Evolutionary conservation across 202 grass and related monocot species (phyloP), one percentile per base, ranked within the genome.

Genomic region (Alloteropsis angusta): DNA sequence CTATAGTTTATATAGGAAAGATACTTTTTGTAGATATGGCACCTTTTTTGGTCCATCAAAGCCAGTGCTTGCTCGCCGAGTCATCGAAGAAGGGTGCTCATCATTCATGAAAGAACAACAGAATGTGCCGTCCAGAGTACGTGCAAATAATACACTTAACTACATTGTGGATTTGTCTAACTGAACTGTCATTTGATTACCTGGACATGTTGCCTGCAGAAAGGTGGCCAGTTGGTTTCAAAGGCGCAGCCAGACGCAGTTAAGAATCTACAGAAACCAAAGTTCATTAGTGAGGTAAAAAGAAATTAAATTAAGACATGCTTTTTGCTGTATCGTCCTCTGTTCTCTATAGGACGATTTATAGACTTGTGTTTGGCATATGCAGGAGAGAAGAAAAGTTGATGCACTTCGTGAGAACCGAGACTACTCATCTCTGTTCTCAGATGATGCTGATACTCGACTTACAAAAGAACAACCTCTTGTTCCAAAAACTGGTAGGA

Each of bases 21-120:
- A 80, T 17, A 32, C 22, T 11, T 41, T 26, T 25, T 81, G 9
- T 34, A 86, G 95, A 72, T 98, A 90, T 68, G 95, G 95, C 38
- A 93, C 52, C 50, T 98, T 98, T 75, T 93, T 98, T 87, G 95
- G 92, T 16, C 89, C 92, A 72, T 94, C 95, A 21, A 68, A 76
- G 6, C 85, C 87, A 25, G 74, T 77, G 46, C 87, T 98, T 76
- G 83, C 92, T 71, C 85, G 74, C 42, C 73, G 91, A 19, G 83
- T 98, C 19, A 94, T 98, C 14, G 92, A 93, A 70, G 95, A 94
- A 83, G 93, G 87, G 1, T 68, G 72, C 28, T 91, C 86, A 22
- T 63, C 80, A 0, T 32, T 87, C 4, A 76, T 95, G 39, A 78
- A 81, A 78, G 92, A 98, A 55, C 28, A 8, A 30, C 55, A 76